Percentiles rank a stretch among this genome's conserved stretches.
phyloP scores from a whole-genome alignment of 2,329 filamentous ascomycete species.

The Ceratocystis papillata region DNA sequence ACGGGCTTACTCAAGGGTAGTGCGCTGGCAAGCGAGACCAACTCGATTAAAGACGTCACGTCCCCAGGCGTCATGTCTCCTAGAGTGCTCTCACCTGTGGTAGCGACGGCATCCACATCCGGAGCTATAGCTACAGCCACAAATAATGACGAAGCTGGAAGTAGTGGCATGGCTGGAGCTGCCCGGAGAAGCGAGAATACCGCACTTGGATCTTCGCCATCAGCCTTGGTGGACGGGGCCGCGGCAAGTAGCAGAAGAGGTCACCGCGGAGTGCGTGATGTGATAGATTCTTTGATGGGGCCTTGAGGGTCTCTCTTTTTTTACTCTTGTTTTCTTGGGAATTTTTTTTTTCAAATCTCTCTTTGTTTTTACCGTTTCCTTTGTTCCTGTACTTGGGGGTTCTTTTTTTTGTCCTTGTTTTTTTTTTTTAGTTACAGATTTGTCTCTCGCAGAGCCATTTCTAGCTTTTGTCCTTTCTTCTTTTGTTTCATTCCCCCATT shows the following conservation, averaged over 20 bases:
- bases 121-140: conserved; percentile 1
- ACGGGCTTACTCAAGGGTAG: conserved; percentile 38
- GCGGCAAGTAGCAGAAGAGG: neutral
- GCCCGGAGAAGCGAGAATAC: neutral
- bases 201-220: neutral
- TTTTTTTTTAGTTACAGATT: neutral
- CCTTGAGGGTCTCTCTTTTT: conserved; percentile 31
- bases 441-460: too few relatives aligned
- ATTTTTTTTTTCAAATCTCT: neutral
- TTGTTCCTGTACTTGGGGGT: neutral
- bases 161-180: neutral
- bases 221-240: neutral
- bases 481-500: neutral
- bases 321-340: neutral
- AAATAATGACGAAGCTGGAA: neutral
- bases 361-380: neutral
- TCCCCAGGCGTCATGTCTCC: conserved; percentile 33
- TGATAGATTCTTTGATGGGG: conserved; percentile 42
- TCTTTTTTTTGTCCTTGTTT: neutral
- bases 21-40: conserved; percentile 47
- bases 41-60: conserved; percentile 43
- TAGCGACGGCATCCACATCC: neutral
- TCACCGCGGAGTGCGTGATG: conserved; percentile 7
- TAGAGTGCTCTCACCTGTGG: conserved; percentile 19
- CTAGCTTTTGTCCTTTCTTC: too few relatives aligned